Percentiles rank a stretch among this genome's conserved stretches.
Evolutionary conservation across 768 basidiomycete species (phyloP).

Genomic region (Paxillus involutus): DNA sequence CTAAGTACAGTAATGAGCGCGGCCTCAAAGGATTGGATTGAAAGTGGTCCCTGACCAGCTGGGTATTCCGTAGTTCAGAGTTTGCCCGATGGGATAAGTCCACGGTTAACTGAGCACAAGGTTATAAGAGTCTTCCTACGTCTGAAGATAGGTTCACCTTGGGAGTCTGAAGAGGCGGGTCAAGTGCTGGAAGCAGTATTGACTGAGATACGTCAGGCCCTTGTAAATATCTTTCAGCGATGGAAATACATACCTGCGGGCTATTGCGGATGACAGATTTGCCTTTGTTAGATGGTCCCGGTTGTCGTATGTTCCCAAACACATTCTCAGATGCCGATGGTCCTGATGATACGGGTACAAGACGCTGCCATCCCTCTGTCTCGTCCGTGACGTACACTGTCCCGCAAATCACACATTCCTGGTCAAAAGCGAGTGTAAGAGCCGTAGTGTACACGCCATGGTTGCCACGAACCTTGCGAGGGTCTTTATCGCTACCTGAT

Average conservation of each 20-base stretch:
- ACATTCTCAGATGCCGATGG: slow-evolving; percentile 2
- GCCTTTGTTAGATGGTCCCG: slow-evolving; percentile 9
- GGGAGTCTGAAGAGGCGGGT: slow-evolving; percentile 27
- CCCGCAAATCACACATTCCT: slow-evolving; percentile 83
- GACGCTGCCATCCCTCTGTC: slow-evolving; percentile 46
- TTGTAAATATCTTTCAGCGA: background rate
- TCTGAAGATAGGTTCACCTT: slow-evolving; percentile 20
- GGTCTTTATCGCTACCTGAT: slow-evolving; percentile 56
- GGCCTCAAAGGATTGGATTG: background rate
- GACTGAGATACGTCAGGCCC: slow-evolving; percentile 9
- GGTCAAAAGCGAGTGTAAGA: slow-evolving; percentile 3
- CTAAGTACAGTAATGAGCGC: slow-evolving; percentile 14
- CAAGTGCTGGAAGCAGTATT: slow-evolving; percentile 32
- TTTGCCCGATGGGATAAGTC: slow-evolving; percentile 13
- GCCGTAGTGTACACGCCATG: background rate
- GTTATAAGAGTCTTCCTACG: slow-evolving; percentile 4
- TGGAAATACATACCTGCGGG: slow-evolving; percentile 16
- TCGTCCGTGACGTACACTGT: slow-evolving; percentile 61
- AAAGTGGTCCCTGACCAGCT: slow-evolving; percentile 11
- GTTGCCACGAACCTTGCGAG: slow-evolving; percentile 53
- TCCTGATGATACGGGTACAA: slow-evolving; percentile 33
- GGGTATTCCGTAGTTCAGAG: slow-evolving; percentile 17
- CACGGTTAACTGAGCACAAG: slow-evolving; percentile 16
- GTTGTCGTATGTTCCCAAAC: slow-evolving; percentile 2
- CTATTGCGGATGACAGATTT: slow-evolving; percentile 16